Evolutionary conservation across 2,329 filamentous ascomycete genomes (phyloP), one percentile per base, ranked within the genome.

Genomic region (Alternaria gaisen): DNA sequence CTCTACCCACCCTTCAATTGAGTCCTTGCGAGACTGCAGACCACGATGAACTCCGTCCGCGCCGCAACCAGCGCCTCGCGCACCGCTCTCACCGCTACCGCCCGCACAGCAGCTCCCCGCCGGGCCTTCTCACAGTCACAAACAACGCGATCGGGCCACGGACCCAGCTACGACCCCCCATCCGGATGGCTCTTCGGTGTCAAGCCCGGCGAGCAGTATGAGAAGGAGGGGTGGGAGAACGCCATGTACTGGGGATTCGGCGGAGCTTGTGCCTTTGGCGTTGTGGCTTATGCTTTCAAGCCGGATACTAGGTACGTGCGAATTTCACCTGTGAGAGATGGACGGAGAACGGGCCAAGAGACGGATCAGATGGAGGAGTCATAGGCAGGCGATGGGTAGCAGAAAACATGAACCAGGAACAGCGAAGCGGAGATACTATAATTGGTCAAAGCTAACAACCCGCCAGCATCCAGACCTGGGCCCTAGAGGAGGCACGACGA

Each of bases 401-500:
- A 12, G 32, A 24, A 41, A 32, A 2, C 14, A 18, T 14, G 5
- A 50, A n/a, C 24, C 24, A 26, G 24, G 7, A 26, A 26, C 24
- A 26, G 30, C 16, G 46, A 5, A 36, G 3, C 10, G 12, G 46
- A 22, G 3, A 50, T n/a, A 20, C 4, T 9, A 16, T 16, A 24
- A 18, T 34, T 26, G 24, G 24, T n/a, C 6, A 12, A 46, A 53
- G 56, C 71, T 77, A 54, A 75, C 67, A 46, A 2, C 28, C 53
- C 59, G 24, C 63, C 73, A 99, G 95, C 80, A 97, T 99, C 88
- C 95, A 98, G 85, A 98, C 94, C 56, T 99, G 95, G 95, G 95
- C 95, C 65, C 88, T 99, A 43, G 95, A 99, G 83, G 95, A 99
- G 84, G 95, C 95, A 54, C 88, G 95, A 77, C 88, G 95, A 84